phyloP scores from a whole-genome alignment of 108 stramenopile species.

The Pseudonitzschia pungens region DNA sequence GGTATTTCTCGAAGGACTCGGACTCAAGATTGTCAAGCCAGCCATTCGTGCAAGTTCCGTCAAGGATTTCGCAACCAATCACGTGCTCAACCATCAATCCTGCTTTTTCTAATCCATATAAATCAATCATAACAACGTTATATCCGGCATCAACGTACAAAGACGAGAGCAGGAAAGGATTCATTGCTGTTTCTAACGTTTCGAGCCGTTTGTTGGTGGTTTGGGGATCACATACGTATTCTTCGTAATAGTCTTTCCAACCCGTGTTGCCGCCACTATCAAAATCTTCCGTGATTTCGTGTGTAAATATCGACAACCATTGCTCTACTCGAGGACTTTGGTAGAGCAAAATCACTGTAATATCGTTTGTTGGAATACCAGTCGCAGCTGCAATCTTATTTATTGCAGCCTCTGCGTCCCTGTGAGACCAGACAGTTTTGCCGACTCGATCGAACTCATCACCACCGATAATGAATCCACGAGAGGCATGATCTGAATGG shows the following conservation, averaged over 20 bases:
- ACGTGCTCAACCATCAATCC: slow-evolving; percentile 20
- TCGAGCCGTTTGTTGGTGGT: not conserved
- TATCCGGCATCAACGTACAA: slow-evolving; percentile 19
- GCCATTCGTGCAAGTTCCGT: slow-evolving; percentile 4
- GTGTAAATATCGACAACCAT: slow-evolving; percentile 26
- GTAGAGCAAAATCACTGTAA: slow-evolving; percentile 30
- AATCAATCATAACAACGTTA: slow-evolving; percentile 22
- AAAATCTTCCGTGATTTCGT: not conserved
- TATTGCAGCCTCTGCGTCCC: slow-evolving; percentile 19
- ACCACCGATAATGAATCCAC: slow-evolving; percentile 30
- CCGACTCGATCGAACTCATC: slow-evolving; percentile 25
- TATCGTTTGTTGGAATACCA: slow-evolving; percentile 8
- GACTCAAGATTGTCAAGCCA: not conserved
- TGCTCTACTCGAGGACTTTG: slow-evolving; percentile 30
- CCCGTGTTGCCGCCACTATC: not conserved
- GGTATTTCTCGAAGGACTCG: not conserved
- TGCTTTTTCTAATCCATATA: slow-evolving; percentile 2
- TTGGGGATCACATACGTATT: slow-evolving; percentile 4
- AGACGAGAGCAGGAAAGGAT: slow-evolving; percentile 22
- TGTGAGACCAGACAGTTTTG: slow-evolving; percentile 3
- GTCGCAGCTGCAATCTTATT: not conserved
- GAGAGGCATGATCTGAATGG: not conserved
- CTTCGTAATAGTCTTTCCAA: slow-evolving; percentile 12
- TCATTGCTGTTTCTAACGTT: slow-evolving; percentile 26
- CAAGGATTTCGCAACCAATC: slow-evolving; percentile 25